These are phyloP conservation scores for Paramecium octaurelia DNA, from an alignment of 73 alveolate genomes.

Conservation along the genomic window DNA sequence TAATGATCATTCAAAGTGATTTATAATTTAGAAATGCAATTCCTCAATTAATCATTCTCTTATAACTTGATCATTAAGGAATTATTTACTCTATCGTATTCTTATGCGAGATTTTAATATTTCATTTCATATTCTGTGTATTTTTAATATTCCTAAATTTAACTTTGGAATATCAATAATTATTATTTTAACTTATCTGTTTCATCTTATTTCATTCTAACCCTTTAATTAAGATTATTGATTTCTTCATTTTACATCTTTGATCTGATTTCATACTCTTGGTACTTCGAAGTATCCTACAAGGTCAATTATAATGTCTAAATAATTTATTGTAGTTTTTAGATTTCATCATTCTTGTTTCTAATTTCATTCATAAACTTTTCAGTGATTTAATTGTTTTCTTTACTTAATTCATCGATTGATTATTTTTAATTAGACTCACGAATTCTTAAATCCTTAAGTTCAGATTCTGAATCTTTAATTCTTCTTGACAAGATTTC, in stretches of 20 bases:
- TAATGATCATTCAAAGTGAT: slow-evolving; percentile 1
- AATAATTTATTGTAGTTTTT: background rate
- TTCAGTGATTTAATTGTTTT: background rate
- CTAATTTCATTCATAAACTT: slow-evolving; percentile 14
- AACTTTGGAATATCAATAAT: background rate
- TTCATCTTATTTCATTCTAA: background rate
- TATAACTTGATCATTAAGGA: background rate
- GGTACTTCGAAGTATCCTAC: slow-evolving; percentile 11
- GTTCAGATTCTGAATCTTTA: background rate
- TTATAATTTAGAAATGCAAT: background rate
- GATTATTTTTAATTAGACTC: background rate
- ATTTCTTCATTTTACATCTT: slow-evolving; percentile 26
- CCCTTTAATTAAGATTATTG: background rate
- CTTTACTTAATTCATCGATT: background rate
- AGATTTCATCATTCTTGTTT: slow-evolving; percentile 10
- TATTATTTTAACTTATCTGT: background rate
- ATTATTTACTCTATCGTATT: slow-evolving; percentile 12
- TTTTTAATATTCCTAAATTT: background rate
- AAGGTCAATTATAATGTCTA: background rate
- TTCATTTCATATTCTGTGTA: background rate
- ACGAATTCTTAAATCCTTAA: background rate
- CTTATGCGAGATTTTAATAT: background rate
- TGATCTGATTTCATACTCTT: slow-evolving; percentile 32
- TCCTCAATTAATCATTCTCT: background rate
- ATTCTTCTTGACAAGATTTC: background rate